phyloP scores from a whole-genome alignment of 1,284 basidiomycete species.

The Cryptococcus deneoformans region DNA sequence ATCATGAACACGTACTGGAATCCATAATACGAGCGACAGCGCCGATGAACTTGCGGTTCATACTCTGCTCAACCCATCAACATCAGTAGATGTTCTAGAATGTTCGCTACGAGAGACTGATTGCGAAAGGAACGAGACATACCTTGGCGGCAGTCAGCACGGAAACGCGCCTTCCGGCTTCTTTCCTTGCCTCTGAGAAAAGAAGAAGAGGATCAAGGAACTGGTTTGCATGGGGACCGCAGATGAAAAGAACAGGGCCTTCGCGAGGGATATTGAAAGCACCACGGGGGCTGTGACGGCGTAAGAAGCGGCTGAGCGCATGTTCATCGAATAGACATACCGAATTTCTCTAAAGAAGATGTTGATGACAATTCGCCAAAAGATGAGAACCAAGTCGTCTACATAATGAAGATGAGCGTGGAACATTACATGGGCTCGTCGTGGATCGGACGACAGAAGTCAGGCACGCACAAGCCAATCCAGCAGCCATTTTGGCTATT shows the following conservation, averaged over 20 bases:
- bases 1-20: slow-evolving; percentile 65
- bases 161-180: slow-evolving; percentile 77
- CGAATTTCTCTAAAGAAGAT: slow-evolving; percentile 98
- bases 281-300: slow-evolving; percentile 64
- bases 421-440: slow-evolving; percentile 13
- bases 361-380: slow-evolving; percentile 76
- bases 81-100: not conserved
- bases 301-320: not conserved
- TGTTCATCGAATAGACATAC: slow-evolving; percentile 10
- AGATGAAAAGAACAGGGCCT: slow-evolving; percentile 95
- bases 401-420: slow-evolving; percentile 6
- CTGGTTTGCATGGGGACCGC: slow-evolving; percentile 95
- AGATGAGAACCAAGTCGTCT: slow-evolving; percentile 47
- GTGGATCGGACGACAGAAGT: slow-evolving; percentile 9
- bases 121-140: slow-evolving; percentile 15
- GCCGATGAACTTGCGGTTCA: slow-evolving; percentile 59
- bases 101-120: not conserved
- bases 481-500: slow-evolving; percentile 29
- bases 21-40: slow-evolving; percentile 82
- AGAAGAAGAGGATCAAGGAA: slow-evolving; percentile 94
- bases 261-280: slow-evolving; percentile 91
- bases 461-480: slow-evolving; percentile 30
- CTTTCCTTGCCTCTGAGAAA: slow-evolving; percentile 80
- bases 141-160: slow-evolving; percentile 89
- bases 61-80: slow-evolving; percentile 26